Evolutionary conservation across 1,284 basidiomycete genomes (phyloP).

Genomic region (Sanguinoderma infundibulare): DNA sequence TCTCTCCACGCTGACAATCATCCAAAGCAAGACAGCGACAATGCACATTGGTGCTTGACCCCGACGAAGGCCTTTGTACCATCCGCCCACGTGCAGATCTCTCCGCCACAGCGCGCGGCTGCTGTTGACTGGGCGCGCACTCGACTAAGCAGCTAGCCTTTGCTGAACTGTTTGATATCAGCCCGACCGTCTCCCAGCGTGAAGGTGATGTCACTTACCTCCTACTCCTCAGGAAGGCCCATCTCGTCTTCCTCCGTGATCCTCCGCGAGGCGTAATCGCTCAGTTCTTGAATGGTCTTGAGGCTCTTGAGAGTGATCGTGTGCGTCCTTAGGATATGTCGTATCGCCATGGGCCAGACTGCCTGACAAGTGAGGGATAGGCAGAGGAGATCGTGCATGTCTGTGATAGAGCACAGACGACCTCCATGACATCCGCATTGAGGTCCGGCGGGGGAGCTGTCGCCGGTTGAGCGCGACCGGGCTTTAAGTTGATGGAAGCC

Average conservation of each 20-base stretch:
- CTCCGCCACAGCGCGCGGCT: too few relatives aligned
- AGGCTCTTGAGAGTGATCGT: not conserved
- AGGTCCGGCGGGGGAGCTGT: not conserved
- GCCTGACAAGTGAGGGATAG: not conserved
- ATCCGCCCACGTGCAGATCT: too few relatives aligned
- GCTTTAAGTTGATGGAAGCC: not conserved
- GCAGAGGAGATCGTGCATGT: not conserved
- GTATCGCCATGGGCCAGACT: not conserved
- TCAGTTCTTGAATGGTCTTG: not conserved
- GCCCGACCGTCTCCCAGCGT: too few relatives aligned
- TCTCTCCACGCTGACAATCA: too few relatives aligned
- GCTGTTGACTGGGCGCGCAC: too few relatives aligned
- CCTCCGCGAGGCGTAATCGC: not conserved
- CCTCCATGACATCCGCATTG: not conserved
- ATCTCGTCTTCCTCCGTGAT: not conserved
- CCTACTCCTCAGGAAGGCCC: not conserved
- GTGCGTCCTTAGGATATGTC: not conserved
- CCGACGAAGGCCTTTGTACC: too few relatives aligned
- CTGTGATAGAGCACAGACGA: not conserved
- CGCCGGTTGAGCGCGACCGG: too few relatives aligned
- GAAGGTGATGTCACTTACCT: too few relatives aligned
- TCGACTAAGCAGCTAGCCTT: too few relatives aligned
- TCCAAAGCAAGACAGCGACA: too few relatives aligned
- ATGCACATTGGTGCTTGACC: too few relatives aligned
- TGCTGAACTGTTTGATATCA: too few relatives aligned